Base-by-base conservation (phyloP, 805 yeast species). In the Candida koratica region DNA sequence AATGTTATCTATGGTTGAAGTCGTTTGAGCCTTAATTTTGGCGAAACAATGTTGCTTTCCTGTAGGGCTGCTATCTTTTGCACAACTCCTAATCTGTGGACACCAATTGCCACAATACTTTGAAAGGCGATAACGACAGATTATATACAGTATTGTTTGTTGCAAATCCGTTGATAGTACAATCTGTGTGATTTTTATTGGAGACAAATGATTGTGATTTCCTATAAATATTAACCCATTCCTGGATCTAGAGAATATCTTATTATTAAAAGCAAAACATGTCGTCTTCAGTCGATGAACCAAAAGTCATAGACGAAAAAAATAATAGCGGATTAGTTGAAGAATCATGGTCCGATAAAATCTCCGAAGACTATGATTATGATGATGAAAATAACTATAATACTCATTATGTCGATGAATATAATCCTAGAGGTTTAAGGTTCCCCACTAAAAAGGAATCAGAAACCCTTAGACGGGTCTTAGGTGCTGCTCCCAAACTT, bases 401-500 rank as follows among this genome's bases (percentile, higher is more conserved):
- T 19, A 40, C 52, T 17, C 28, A 36, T 17, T 61, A 41, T 30
- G 50, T 46, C 17, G 67, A 63, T 42, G 67, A 60, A 27, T 45
- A 38, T 39, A 63, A 63, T 41, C 67, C 69, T 6, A 51, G 40
- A 33, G 69, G 69, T n/a, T 57, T 61, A 39, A 51, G 69, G 40
- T 36, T 42, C 15, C 67, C 67, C 8, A 58, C 66, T n/a, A 35
- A 40, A 4, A 41, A 36, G 6, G 69, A 62, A 36, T 25, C 46
- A 2, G 28, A 18, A 4, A 42, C 55, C 15, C 52, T 62, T 20
- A 52, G 67, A 46, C 57, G 61, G 40, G 48, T 65, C 8, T 51
- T 66, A 14, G 82, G 79, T 24, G 52, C 61, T 19, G 72, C 78
- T 34, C 73, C 77, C 10, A 60, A 60, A 38, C 62, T 67, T 19